A percentile compares a stretch with the other conserved stretches of the same genome.
Evolutionary conservation across 73 alveolate genomes (phyloP).

Genomic region (Tetrahymena borealis): DNA sequence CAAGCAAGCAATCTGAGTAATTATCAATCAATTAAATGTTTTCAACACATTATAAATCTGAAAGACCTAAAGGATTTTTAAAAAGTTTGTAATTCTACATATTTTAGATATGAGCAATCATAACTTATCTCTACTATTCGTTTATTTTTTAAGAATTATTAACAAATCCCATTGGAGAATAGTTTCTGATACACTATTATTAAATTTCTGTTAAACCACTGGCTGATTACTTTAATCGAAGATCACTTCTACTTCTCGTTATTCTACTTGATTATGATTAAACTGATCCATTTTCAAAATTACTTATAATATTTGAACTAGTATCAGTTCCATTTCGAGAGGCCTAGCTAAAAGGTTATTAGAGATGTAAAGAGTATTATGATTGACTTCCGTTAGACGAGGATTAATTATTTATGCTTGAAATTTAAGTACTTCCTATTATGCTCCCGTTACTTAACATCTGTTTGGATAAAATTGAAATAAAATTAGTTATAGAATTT

Average conservation of each 20-base stretch:
- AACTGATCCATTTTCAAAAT: background rate
- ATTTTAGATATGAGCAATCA: background rate
- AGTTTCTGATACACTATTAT: background rate
- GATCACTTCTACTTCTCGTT: background rate
- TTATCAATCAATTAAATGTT: conserved; percentile 6
- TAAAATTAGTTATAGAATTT: no score
- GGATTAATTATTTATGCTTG: background rate
- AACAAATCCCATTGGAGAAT: background rate
- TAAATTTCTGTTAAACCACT: background rate
- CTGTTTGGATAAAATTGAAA: no score
- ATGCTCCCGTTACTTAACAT: background rate
- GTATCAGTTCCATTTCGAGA: background rate
- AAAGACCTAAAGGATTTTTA: background rate
- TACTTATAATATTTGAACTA: background rate
- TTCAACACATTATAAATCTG: background rate
- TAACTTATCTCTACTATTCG: background rate
- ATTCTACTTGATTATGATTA: background rate
- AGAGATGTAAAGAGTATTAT: background rate
- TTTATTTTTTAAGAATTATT: background rate
- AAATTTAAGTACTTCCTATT: background rate
- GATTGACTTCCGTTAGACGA: background rate
- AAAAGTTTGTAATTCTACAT: background rate
- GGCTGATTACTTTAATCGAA: background rate
- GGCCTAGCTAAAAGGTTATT: background rate
- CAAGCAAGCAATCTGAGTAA: conserved; percentile 30